These are phyloP conservation scores for Cornus suecica DNA, from an alignment of 148 eudicot species.

Conservation along the genomic window DNA sequence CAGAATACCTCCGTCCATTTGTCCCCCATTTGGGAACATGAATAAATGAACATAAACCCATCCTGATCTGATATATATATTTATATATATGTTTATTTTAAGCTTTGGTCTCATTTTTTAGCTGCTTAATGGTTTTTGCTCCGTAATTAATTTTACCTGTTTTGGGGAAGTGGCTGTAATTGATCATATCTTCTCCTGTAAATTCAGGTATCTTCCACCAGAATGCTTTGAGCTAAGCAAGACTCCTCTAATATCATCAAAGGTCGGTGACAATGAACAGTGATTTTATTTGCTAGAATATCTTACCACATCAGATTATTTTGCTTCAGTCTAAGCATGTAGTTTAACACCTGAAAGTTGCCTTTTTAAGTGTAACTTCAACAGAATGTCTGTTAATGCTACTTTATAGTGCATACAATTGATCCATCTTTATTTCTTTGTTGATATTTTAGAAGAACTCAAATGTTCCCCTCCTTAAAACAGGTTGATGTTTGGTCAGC, in stretches of 20 bases:
- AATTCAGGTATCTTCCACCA: constrained; percentile 92
- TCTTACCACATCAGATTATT: not conserved
- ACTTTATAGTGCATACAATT: not conserved
- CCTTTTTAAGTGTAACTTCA: not conserved
- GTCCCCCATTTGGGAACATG: not conserved
- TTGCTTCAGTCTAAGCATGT: not conserved
- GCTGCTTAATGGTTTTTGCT: not conserved
- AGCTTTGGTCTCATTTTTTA: not conserved
- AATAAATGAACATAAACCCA: not conserved
- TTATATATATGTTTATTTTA: not conserved
- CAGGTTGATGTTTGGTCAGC: constrained; percentile 99
- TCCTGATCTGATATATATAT: not conserved
- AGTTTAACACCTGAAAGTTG: not conserved
- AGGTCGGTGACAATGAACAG: constrained; percentile 44
- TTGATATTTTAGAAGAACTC: not conserved
- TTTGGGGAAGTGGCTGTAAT: not conserved
- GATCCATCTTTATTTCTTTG: not conserved
- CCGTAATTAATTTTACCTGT: not conserved
- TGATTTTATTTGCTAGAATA: not conserved
- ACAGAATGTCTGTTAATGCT: not conserved
- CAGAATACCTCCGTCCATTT: not conserved
- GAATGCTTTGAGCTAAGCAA: constrained; percentile 98
- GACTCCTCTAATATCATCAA: constrained; percentile 92
- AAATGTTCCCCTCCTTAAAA: constrained; percentile 9
- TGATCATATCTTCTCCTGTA: constrained; percentile 10